Base-by-base conservation (phyloP, 2,329 filamentous ascomycete species). In the Metarhizium anisopliae region DNA sequence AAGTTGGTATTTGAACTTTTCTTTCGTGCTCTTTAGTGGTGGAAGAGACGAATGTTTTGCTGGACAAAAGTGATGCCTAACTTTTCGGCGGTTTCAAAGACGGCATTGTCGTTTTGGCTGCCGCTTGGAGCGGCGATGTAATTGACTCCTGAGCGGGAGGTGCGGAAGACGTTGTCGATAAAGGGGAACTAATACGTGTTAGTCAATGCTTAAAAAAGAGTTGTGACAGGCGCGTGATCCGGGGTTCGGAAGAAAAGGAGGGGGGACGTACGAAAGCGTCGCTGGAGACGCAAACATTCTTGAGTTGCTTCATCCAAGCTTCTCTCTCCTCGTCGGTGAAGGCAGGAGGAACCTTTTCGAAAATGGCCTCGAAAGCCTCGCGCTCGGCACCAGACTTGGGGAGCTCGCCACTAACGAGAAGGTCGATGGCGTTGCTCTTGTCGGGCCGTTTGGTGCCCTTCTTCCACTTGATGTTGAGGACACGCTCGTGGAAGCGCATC, bases 391-490 rank as follows among this genome's bases (percentile, higher is more conserved):
- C 92, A 20, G 81, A 83, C 72, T 87, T 87, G 55, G 93, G 92
- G 30, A 96, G 83, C 73, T 95, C 82, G 53, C 93, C 93, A 59
- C 89, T 94, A 71, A 94, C 94, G 61, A 97, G 84, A 68, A 97
- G 80, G 70, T 97, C 94, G 67, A 97, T 96, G 61, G 92, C 93
- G 71, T 99, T 99, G 78, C 89, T 95, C 84, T 97, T 99, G 72
- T 96, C 93, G 50, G 94, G 83, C 56, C 94, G 85, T 85, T 97
- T 97, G 68, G 89, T 90, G 66, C 94, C 93, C 77, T 94, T 93
- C 82, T 96, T 96, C 90, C 91, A 99, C 78, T 93, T 89, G 71
- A 99, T 87, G 68, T 78, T 80, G 52, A 97, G 81, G 13, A 94
- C 89, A 54, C 90, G 87, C 64, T 90, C 86, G 78, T 96, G 89